Evolutionary conservation across 2,329 filamentous ascomycete species (phyloP), one percentile per base, ranked within the genome.

Genomic region (Trichoderma citrinoviride): DNA sequence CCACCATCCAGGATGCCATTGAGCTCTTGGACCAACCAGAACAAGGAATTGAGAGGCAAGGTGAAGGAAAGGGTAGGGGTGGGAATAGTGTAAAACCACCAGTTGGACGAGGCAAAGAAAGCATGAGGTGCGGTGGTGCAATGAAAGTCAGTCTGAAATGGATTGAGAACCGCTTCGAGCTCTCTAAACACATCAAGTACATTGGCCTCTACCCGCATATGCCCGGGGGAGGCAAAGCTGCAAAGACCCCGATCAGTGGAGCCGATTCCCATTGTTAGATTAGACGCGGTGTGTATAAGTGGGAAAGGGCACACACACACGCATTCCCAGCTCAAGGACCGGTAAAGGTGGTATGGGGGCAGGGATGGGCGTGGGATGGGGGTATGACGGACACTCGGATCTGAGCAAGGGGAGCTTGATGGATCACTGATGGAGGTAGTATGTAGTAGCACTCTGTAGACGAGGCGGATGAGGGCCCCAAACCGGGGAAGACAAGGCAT

Each of bases 391-490:
- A 61, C 50, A 25, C 61, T 56, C 55, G 61, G 54, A 64, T 56
- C 50, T 57, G 58, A 44, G 46, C 47, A 41, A 54, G 53, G 61
- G 50, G 10, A 54, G 19, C 58, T 40, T n/a, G 33, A 54, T 50
- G 12, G 29, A 43, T 33, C 37, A 57, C 62, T 33, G 65, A 67
- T 64, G 57, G 57, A 65, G 64, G 65, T n/a, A n/a, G n/a, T n/a
- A n/a, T n/a, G n/a, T n/a, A n/a, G n/a, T 53, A 64, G 33, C 33
- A 49, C 71, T 67, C 40, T 25, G 37, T 66, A 68, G 65, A n/a
- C 43, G n/a, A 55, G 47, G 43, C 68, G 58, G 70, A 71, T 73
- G 68, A 73, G 70, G 71, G 71, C 71, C 67, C 68, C 70, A 41
- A 37, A 40, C 41, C 37, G 23, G 29, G 25, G 14, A n/a, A 61